Percentiles rank a stretch among this genome's conserved stretches.
Conservation (phyloP, 2,329 filamentous ascomycete genomes). For the Torrubiella hemipterigena region DNA sequence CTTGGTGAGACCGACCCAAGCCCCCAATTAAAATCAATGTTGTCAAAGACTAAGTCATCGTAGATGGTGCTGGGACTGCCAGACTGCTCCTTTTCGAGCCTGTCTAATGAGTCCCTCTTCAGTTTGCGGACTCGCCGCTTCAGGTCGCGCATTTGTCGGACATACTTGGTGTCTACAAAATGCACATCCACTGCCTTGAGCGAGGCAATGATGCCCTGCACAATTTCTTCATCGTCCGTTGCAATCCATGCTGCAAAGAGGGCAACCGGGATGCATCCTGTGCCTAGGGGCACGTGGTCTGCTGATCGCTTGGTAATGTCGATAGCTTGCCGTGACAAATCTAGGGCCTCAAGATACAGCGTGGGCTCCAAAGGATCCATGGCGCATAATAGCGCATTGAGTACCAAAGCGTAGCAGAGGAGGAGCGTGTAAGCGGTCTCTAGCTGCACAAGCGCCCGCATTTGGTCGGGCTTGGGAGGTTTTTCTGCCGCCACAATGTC, state of each 20-base stretch:
- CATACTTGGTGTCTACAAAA: constrained; percentile 7
- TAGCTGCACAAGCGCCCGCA: constrained; percentile 4
- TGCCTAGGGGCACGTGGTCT: constrained; percentile 14
- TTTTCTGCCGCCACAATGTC: constrained; percentile 2
- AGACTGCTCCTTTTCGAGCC: too few species aligned
- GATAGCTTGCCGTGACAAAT: constrained; percentile 12
- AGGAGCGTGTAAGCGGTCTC: constrained; percentile 9
- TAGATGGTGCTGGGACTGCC: too few species aligned
- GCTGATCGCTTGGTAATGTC: constrained; percentile 10
- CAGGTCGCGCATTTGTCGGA: constrained; percentile 1
- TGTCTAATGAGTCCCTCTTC: too few species aligned
- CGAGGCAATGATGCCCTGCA: constrained; percentile 4
- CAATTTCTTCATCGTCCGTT: constrained; percentile 15
- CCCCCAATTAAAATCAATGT: too few species aligned
- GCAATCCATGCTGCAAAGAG: constrained; percentile 14
- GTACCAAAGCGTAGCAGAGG: constrained; percentile 10
- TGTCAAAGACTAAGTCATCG: too few species aligned
- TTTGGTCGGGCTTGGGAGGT: neutral
- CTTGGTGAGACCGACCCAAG: too few species aligned
- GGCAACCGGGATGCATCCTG: constrained; percentile 14
- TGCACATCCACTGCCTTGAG: constrained; percentile 12
- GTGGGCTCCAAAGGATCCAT: constrained; percentile 8
- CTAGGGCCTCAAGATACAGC: constrained; percentile 8
- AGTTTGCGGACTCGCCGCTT: constrained; percentile 5
- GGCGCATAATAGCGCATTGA: constrained; percentile 13